phyloP scores from a whole-genome alignment of 2,329 filamentous ascomycete genomes.

The Corynespora cassiicola region DNA sequence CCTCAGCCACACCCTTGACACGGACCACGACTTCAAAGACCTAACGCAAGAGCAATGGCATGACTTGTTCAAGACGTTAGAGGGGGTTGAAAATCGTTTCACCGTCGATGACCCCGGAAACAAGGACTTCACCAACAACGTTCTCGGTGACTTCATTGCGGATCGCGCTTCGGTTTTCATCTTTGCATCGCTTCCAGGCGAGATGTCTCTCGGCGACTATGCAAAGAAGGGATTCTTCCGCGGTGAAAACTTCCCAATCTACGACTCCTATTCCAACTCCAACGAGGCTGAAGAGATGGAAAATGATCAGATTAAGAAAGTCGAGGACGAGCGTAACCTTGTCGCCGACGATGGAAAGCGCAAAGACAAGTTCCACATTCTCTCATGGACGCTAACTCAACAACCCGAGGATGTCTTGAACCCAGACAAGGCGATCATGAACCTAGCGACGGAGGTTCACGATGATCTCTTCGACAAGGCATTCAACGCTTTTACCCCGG shows the following conservation, averaged over 20 bases:
- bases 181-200: slow-evolving; percentile 37
- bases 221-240: slow-evolving; percentile 44
- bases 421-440: slow-evolving; percentile 41
- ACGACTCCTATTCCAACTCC: slow-evolving; percentile 45
- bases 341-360: slow-evolving; percentile 22
- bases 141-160: slow-evolving; percentile 46
- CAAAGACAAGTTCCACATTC: slow-evolving; percentile 42
- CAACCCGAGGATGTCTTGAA: slow-evolving; percentile 40
- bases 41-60: slow-evolving; percentile 50
- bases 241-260: slow-evolving; percentile 39
- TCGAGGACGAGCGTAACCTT: slow-evolving; percentile 37
- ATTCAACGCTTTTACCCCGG: slow-evolving; percentile 40
- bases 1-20: slow-evolving; percentile 54
- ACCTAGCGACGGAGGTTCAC: slow-evolving; percentile 35
- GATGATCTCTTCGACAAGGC: slow-evolving; percentile 39
- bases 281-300: slow-evolving; percentile 40
- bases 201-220: slow-evolving; percentile 35
- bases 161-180: slow-evolving; percentile 45
- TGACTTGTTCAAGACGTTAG: slow-evolving; percentile 52
- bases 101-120: slow-evolving; percentile 26
- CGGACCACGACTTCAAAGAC: slow-evolving; percentile 45
- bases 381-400: slow-evolving; percentile 47
- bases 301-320: slow-evolving; percentile 45
- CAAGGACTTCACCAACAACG: slow-evolving; percentile 38
- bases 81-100: slow-evolving; percentile 50